These are phyloP conservation scores for Zymoseptoria ardabiliae DNA, from an alignment of 2,329 filamentous ascomycete genomes.

Conservation along the genomic window DNA sequence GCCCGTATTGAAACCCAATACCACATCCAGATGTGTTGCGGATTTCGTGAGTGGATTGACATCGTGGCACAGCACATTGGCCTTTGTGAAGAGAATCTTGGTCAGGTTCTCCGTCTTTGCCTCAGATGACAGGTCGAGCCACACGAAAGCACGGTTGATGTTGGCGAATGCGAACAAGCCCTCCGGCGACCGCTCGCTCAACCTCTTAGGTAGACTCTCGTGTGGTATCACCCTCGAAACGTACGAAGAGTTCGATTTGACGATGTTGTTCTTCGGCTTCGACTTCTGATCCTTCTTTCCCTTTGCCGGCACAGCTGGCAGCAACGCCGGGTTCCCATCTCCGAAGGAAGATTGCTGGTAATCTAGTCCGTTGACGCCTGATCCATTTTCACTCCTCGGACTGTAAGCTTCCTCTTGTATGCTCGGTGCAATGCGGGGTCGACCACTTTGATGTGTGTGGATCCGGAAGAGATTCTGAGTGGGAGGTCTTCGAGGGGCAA, in stretches of 20 bases:
- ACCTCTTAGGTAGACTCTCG: slow-evolving; percentile 68
- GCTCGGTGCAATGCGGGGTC: slow-evolving; percentile 34
- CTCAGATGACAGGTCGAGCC: slow-evolving; percentile 78
- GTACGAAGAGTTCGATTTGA: slow-evolving; percentile 97
- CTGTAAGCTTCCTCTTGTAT: slow-evolving; percentile 43
- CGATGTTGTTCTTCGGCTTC: slow-evolving; percentile 97
- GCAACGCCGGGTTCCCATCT: slow-evolving; percentile 71
- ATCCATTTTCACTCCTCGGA: slow-evolving; percentile 40
- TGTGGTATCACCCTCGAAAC: slow-evolving; percentile 94
- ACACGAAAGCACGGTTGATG: slow-evolving; percentile 90
- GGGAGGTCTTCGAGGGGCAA: slow-evolving; percentile 49
- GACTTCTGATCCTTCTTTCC: slow-evolving; percentile 61
- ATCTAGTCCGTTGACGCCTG: slow-evolving; percentile 33
- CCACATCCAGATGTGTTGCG: slow-evolving; percentile 72
- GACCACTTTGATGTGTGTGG: slow-evolving; percentile 34
- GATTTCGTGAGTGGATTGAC: slow-evolving; percentile 79
- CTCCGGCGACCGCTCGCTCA: slow-evolving; percentile 69
- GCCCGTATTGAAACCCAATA: slow-evolving; percentile 92
- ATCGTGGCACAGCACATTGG: slow-evolving; percentile 90
- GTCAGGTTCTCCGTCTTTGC: slow-evolving; percentile 82
- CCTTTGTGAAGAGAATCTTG: slow-evolving; percentile 95
- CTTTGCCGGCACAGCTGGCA: slow-evolving; percentile 52
- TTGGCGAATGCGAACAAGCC: slow-evolving; percentile 90
- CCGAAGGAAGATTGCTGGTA: slow-evolving; percentile 61
- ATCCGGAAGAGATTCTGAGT: slow-evolving; percentile 37